Percentiles rank a stretch among this genome's conserved stretches.
These are phyloP conservation scores for Coemansia asiatica DNA, from an alignment of 192 early-diverging fungal genomes.

Conservation along the genomic window DNA sequence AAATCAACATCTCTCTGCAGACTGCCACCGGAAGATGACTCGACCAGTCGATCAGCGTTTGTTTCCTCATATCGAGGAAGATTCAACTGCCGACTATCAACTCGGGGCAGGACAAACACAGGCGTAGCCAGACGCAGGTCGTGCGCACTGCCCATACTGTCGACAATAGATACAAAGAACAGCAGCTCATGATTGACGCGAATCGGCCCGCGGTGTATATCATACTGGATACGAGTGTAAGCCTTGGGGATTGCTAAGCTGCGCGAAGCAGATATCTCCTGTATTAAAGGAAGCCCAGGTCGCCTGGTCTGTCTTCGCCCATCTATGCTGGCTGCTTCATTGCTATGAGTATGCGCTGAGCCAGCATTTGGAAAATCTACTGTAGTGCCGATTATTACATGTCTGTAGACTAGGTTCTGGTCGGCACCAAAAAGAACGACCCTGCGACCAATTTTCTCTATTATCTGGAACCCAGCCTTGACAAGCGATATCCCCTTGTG, in stretches of 20 bases:
- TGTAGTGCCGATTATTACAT: slow-evolving; percentile 24
- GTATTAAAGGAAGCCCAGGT: slow-evolving; percentile 12
- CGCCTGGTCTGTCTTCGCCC: no score
- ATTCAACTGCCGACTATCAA: slow-evolving; percentile 17
- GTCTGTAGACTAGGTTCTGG: slow-evolving; percentile 7
- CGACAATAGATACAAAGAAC: slow-evolving; percentile 31
- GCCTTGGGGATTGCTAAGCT: slow-evolving; percentile 33
- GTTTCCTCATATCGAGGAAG: slow-evolving; percentile 50
- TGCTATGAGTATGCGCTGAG: neutral
- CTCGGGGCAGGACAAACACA: slow-evolving; percentile 38
- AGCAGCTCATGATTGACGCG: slow-evolving; percentile 40
- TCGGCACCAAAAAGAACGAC: slow-evolving; percentile 14
- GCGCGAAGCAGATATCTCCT: slow-evolving; percentile 35
- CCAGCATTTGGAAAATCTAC: slow-evolving; percentile 24
- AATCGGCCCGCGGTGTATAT: slow-evolving; percentile 42
- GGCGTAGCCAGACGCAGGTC: slow-evolving; percentile 49
- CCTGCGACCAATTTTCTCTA: slow-evolving; percentile 23
- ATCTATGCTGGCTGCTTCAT: no score
- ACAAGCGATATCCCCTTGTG: slow-evolving; percentile 37
- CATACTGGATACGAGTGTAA: slow-evolving; percentile 50
- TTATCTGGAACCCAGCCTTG: slow-evolving; percentile 40
- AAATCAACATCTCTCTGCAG: slow-evolving; percentile 37
- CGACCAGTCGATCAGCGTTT: slow-evolving; percentile 26
- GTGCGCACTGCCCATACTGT: slow-evolving; percentile 21
- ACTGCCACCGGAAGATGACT: slow-evolving; percentile 16